phyloP scores from a whole-genome alignment of 768 basidiomycete species.

The Kwoniella sp. region DNA sequence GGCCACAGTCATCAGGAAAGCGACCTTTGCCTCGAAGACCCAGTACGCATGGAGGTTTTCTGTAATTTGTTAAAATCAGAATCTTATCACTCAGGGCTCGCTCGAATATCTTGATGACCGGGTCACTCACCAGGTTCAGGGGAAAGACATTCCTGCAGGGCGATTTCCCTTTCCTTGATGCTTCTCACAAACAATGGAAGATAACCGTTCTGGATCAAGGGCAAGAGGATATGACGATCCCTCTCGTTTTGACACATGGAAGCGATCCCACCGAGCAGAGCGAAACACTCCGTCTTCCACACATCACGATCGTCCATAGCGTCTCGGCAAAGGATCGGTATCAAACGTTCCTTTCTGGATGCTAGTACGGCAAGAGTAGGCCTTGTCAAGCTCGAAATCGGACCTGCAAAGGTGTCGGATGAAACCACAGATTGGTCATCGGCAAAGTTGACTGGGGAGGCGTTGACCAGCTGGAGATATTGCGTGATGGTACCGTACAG shows the following conservation, averaged over 20 bases:
- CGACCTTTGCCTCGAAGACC: conserved; percentile 93
- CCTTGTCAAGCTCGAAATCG: conserved; percentile 57
- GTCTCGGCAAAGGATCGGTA: conserved; percentile 77
- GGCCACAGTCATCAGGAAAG: conserved; percentile 79
- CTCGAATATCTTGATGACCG: background rate
- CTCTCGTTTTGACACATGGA: conserved; percentile 72
- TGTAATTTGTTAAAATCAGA: conserved; percentile 52
- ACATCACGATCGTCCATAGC: conserved; percentile 93
- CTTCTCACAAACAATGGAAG: conserved; percentile 78
- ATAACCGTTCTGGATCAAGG: conserved; percentile 72
- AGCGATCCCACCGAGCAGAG: conserved; percentile 79
- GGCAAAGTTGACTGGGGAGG: conserved; percentile 17
- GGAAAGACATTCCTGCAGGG: conserved; percentile 74
- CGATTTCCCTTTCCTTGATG: conserved; percentile 77
- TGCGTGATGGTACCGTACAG: conserved; percentile 90
- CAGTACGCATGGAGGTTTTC: conserved; percentile 89
- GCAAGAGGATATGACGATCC: conserved; percentile 65
- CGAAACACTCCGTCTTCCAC: conserved; percentile 94
- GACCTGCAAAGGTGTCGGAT: conserved; percentile 53
- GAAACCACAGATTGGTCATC: conserved; percentile 40
- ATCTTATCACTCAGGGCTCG: background rate
- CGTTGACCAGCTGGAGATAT: conserved; percentile 73
- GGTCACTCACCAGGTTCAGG: conserved; percentile 78
- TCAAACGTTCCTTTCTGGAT: conserved; percentile 69
- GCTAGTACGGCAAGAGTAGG: conserved; percentile 72